Conservation (phyloP, 192 early-diverging fungal genomes). For the Mortierella claussenii region DNA sequence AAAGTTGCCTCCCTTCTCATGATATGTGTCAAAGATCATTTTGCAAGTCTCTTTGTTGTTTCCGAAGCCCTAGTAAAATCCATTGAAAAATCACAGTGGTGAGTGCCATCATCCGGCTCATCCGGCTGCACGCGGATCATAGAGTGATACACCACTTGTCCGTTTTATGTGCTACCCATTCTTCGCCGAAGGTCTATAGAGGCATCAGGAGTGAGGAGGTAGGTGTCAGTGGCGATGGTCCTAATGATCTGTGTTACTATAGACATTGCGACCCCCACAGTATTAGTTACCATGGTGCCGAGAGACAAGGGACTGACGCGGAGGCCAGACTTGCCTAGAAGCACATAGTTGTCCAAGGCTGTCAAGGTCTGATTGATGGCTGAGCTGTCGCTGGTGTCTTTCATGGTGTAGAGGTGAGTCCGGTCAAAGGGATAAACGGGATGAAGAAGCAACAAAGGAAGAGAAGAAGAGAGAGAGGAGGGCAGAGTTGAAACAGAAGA, state of each 20-base stretch:
- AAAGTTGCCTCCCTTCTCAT: conserved; percentile 61
- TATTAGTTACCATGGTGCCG: conserved; percentile 47
- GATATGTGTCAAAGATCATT: conserved; percentile 59
- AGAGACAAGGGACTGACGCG: conserved; percentile 53
- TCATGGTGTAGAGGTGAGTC: too few species aligned
- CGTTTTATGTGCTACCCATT: conserved; percentile 27
- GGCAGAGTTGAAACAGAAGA: not conserved
- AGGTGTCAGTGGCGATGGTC: not conserved
- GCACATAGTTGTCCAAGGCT: conserved; percentile 48
- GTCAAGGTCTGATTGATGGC: conserved; percentile 30
- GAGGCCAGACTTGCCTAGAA: conserved; percentile 48
- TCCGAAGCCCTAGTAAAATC: conserved; percentile 39
- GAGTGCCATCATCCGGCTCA: too few species aligned
- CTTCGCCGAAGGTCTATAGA: conserved; percentile 52
- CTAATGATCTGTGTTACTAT: too few species aligned
- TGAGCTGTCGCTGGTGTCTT: conserved; percentile 29
- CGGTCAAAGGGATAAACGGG: too few species aligned
- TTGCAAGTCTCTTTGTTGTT: conserved; percentile 56
- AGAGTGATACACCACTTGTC: too few species aligned
- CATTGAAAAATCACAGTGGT: not conserved
- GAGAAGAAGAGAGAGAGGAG: not conserved
- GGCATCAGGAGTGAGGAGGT: not conserved
- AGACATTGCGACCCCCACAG: not conserved
- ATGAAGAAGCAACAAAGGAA: not conserved
- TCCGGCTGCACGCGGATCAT: too few species aligned